phyloP scores from a whole-genome alignment of 2,329 filamentous ascomycete species.

The Fusarium sp. region DNA sequence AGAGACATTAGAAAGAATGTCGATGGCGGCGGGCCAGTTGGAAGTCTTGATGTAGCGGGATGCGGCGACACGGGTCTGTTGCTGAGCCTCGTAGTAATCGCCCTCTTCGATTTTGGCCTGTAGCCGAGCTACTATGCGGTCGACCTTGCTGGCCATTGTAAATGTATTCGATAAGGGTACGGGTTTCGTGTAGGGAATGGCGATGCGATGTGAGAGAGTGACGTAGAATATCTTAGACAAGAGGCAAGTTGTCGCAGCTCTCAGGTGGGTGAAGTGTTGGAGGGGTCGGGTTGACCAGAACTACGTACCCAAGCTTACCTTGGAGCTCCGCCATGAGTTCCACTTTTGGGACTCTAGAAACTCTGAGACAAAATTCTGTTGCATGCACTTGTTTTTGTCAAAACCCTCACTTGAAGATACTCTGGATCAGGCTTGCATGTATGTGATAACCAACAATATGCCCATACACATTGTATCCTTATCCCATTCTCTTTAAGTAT shows the following conservation, averaged over 20 bases:
- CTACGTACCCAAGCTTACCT: slow-evolving; percentile 27
- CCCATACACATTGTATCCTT: neutral
- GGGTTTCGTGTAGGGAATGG: neutral
- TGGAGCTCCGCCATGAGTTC: slow-evolving; percentile 15
- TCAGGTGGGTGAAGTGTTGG: slow-evolving; percentile 28
- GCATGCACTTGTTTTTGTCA: neutral
- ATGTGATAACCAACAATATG: neutral
- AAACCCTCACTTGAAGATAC: neutral
- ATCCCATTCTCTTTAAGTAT: neutral
- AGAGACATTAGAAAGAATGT: slow-evolving; percentile 86
- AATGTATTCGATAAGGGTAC: neutral
- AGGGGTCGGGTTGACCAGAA: slow-evolving; percentile 34
- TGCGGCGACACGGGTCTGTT: slow-evolving; percentile 95
- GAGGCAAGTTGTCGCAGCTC: slow-evolving; percentile 28
- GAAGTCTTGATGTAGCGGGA: slow-evolving; percentile 90
- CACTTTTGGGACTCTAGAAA: slow-evolving; percentile 18
- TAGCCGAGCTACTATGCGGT: slow-evolving; percentile 71
- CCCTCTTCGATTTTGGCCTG: slow-evolving; percentile 90
- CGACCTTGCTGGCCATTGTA: slow-evolving; percentile 56
- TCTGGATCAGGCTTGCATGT: neutral
- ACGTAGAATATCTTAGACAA: slow-evolving; percentile 34
- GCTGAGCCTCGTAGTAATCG: slow-evolving; percentile 97
- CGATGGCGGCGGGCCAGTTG: slow-evolving; percentile 87
- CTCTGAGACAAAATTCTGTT: neutral
- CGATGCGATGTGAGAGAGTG: slow-evolving; percentile 20